Base-by-base conservation (phyloP, 371 early-diverging fungal species). In the Mucor velutinosus region DNA sequence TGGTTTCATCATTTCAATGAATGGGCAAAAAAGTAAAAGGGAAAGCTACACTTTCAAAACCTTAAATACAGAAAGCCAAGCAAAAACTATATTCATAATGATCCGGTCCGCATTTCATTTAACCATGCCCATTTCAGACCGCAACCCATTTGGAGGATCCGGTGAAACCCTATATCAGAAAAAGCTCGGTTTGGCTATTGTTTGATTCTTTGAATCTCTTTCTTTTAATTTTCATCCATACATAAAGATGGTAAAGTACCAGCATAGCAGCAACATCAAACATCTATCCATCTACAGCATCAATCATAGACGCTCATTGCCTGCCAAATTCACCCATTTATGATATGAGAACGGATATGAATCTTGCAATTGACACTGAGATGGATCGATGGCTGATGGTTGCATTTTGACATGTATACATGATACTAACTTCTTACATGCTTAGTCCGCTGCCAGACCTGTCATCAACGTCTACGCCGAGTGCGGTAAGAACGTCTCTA, bases 391-490 rank as follows among this genome's bases (percentile, higher is more conserved):
- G 56, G 7, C 11, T 35, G 12, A 14, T 47, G n/a, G 25, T 30
- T 27, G 23, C 21, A 33, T 41, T 41, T 43, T n/a, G 21, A n/a
- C 39, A 25, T 35, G 23, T 19, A 43, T 14, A 25, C 41, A 23
- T 60, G 7, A 19, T 37, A n/a, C 53, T 53, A 53, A 53, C 23
- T 17, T 60, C 17, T 17, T 39, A 62, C 41, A 14, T 17, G 8
- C 37, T 12, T 73, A 73, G 73, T 69, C 73, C 69, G 89, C 88
- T 81, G 89, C 92, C 81, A 88, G 95, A 80, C 99, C 97, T 81
- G 92, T 94, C 71, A 90, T 98, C 75, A 92, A 92, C 81, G 94
- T 97, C 66, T 96, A 89, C 88, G 85, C 93, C 86, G 90, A 90
- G 70, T 80, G 82, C 73, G 95, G 94, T 81, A 83, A 87, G 83